These are phyloP conservation scores for Backusella australiensis DNA, from an alignment of 192 early-diverging fungal species.

Conservation along the genomic window DNA sequence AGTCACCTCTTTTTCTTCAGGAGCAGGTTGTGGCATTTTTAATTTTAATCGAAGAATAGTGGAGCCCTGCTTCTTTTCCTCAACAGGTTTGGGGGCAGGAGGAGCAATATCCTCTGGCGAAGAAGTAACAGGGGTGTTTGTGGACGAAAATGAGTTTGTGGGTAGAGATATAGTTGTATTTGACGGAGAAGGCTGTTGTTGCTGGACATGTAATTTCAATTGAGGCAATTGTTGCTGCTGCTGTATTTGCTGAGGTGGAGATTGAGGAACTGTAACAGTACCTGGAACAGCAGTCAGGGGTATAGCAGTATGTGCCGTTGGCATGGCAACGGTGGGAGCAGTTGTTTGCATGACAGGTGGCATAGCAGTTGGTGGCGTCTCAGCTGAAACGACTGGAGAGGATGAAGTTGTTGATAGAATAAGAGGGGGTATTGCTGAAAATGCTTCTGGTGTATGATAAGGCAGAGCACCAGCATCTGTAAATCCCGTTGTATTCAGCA, in stretches of 20 bases:
- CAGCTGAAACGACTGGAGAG: neutral
- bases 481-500: neutral
- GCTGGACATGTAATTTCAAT: neutral
- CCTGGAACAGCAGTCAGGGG: neutral
- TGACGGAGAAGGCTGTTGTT: neutral
- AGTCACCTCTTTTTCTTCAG: neutral
- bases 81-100: neutral
- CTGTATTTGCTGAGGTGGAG: neutral
- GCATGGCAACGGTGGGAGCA: neutral
- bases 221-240: neutral
- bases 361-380: neutral
- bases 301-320: neutral
- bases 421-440: neutral
- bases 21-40: neutral
- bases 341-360: neutral
- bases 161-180: neutral
- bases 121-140: neutral
- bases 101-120: neutral
- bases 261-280: neutral
- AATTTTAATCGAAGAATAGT: neutral
- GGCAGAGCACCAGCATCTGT: neutral
- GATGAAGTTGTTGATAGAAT: neutral
- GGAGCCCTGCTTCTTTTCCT: neutral
- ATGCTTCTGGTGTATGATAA: neutral
- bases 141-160: neutral